Evolutionary conservation across 306 rosid genomes (phyloP).

Genomic region (Prunus fruticosa): DNA sequence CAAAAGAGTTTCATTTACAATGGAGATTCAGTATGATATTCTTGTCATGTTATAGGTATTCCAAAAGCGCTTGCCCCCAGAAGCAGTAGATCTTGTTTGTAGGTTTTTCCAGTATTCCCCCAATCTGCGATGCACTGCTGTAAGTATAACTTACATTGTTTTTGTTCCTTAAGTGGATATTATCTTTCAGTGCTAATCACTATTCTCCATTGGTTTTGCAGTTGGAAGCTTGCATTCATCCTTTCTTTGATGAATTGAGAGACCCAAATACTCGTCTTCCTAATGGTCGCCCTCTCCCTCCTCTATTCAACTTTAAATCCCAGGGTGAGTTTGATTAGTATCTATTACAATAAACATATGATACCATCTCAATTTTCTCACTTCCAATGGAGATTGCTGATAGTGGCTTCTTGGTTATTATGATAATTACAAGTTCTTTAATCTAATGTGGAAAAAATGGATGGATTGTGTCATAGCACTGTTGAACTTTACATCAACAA

Average conservation of each 20-base stretch:
- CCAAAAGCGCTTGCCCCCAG: conserved; percentile 96
- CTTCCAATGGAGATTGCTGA: neutral
- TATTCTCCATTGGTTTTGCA: conserved; percentile 31
- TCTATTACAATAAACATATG: neutral
- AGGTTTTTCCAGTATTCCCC: conserved; percentile 99
- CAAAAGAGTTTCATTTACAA: neutral
- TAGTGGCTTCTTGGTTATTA: neutral
- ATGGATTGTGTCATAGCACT: neutral
- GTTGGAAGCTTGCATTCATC: conserved; percentile 99
- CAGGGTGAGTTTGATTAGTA: conserved; percentile 48
- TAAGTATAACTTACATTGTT: conserved; percentile 34
- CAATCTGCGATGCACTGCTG: conserved; percentile 97
- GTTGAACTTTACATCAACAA: neutral
- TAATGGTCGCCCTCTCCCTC: conserved; percentile 98
- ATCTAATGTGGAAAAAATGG: neutral
- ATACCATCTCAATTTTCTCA: neutral
- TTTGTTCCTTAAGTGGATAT: conserved; percentile 1
- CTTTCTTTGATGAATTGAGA: conserved; percentile 97
- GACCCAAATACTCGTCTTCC: conserved; percentile 95
- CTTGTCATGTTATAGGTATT: conserved; percentile 61
- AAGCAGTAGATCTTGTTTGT: conserved; percentile 98
- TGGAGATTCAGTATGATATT: conserved; percentile 10
- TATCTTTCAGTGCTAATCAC: neutral
- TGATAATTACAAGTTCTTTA: neutral
- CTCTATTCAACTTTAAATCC: conserved; percentile 86